Percentiles rank a stretch among this genome's conserved stretches.
Evolutionary conservation across 176 grass and related monocot species (phyloP).

Genomic region (Aegilops tauschii): DNA sequence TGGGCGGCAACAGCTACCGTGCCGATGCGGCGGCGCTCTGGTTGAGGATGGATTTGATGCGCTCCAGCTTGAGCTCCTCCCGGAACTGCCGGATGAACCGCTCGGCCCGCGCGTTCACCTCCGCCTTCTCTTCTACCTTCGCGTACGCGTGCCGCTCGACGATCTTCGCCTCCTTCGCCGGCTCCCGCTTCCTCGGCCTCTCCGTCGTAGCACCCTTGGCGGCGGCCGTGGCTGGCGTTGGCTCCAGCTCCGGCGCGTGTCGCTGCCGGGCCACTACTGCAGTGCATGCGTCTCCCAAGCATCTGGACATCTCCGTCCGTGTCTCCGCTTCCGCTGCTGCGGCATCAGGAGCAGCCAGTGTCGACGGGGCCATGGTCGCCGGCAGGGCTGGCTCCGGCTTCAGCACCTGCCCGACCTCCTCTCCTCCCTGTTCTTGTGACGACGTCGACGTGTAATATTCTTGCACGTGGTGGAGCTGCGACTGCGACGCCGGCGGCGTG

Average conservation of each 20-base stretch:
- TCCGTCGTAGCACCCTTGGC: background rate
- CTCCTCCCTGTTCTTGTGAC: background rate
- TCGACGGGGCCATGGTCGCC: background rate
- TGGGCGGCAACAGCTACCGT: background rate
- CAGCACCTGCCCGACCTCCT: background rate
- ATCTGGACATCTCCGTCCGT: background rate
- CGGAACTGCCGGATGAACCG: constrained; percentile 32
- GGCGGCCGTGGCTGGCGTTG: background rate
- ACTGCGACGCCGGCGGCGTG: background rate
- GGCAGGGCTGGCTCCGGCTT: background rate
- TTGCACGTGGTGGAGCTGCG: too few relatives aligned
- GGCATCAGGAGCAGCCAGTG: background rate
- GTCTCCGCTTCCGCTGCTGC: too few relatives aligned
- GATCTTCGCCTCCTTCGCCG: background rate
- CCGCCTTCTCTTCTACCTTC: constrained; percentile 3
- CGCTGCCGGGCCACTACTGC: background rate
- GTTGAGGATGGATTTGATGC: constrained; percentile 37
- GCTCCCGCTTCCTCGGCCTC: background rate
- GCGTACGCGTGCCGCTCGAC: background rate
- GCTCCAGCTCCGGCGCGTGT: background rate
- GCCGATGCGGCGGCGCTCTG: background rate
- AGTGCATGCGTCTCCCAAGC: background rate
- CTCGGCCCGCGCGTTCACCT: constrained; percentile 41
- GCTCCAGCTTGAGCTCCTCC: constrained; percentile 43
- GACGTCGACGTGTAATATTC: background rate